These are phyloP conservation scores for Sordaria brevicollis DNA, from an alignment of 495 filamentous ascomycete species.

Conservation along the genomic window DNA sequence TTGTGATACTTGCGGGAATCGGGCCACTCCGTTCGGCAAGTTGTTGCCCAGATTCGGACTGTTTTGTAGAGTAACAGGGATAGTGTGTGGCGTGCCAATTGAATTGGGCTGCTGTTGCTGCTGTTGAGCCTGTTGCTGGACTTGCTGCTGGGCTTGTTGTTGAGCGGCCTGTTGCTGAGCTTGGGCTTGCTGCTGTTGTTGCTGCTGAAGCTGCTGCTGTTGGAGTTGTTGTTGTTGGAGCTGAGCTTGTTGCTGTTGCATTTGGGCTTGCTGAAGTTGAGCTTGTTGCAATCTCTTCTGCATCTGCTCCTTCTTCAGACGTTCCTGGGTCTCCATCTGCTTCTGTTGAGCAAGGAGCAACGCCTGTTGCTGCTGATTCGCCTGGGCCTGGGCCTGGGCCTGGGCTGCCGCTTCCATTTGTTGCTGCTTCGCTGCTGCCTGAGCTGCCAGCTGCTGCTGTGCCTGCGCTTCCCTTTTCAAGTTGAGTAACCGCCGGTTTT, in stretches of 20 bases:
- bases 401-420: constrained; percentile 29
- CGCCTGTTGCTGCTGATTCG: constrained; percentile 10
- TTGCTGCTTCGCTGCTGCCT: constrained; percentile 10
- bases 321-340: background rate
- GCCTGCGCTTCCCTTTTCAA: constrained; percentile 31
- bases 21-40: constrained; percentile 44
- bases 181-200: constrained; percentile 26
- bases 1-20: constrained; percentile 52
- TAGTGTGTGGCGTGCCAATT: background rate
- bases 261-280: constrained; percentile 18
- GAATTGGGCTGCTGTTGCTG: background rate
- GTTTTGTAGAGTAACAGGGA: background rate
- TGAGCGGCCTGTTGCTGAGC: constrained; percentile 26
- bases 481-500: constrained; percentile 55
- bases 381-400: constrained; percentile 25
- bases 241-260: constrained; percentile 26
- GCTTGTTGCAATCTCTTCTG: constrained; percentile 13
- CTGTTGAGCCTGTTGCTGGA: constrained; percentile 23
- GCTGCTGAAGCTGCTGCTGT: constrained; percentile 41
- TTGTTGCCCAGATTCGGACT: constrained; percentile 9
- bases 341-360: background rate
- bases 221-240: constrained; percentile 32
- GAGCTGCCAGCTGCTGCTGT: constrained; percentile 21
- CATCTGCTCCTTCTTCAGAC: constrained; percentile 1
- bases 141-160: constrained; percentile 26